Evolutionary conservation across 2,329 filamentous ascomycete genomes (phyloP).

Genomic region (Conoideocrella luteorostrata): DNA sequence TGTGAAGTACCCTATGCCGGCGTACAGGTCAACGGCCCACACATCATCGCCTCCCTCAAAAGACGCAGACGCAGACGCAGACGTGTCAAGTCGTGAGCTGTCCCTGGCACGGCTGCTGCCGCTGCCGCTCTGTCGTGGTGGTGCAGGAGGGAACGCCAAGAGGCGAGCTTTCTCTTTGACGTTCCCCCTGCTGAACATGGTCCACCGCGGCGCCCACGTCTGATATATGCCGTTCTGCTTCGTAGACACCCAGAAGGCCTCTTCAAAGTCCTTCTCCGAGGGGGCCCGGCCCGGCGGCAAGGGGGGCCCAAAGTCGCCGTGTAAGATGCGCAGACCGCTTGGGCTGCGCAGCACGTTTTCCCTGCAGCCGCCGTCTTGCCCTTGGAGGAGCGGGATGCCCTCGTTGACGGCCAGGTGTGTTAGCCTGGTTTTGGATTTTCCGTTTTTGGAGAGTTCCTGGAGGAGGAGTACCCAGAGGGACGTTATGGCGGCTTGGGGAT

Average conservation of each 20-base stretch:
- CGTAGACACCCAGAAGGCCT: conserved; percentile 72
- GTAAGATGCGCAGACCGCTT: conserved; percentile 58
- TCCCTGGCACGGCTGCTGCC: not conserved
- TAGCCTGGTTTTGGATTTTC: conserved; percentile 30
- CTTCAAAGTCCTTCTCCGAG: conserved; percentile 47
- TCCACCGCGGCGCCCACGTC: conserved; percentile 81
- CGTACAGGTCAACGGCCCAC: conserved; percentile 76
- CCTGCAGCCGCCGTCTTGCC: conserved; percentile 11
- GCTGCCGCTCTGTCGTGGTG: not conserved
- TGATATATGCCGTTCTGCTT: conserved; percentile 76
- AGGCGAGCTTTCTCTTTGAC: conserved; percentile 80
- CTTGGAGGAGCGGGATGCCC: conserved; percentile 53
- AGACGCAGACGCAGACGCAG: too few relatives aligned
- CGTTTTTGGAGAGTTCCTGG: conserved; percentile 34
- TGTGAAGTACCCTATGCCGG: conserved; percentile 89
- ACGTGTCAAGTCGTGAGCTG: not conserved
- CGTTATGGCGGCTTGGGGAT: conserved; percentile 17
- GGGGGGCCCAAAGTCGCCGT: conserved; percentile 66
- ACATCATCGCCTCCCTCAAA: conserved; percentile 17
- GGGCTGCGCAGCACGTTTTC: conserved; percentile 73
- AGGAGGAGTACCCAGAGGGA: conserved; percentile 46
- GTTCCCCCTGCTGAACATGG: conserved; percentile 93
- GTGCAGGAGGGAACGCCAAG: conserved; percentile 38
- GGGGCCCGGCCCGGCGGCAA: conserved; percentile 21
- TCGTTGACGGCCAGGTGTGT: conserved; percentile 57